Evolutionary conservation across 371 early-diverging fungal genomes (phyloP).

Genomic region (Syncephalis plumigaleata): DNA sequence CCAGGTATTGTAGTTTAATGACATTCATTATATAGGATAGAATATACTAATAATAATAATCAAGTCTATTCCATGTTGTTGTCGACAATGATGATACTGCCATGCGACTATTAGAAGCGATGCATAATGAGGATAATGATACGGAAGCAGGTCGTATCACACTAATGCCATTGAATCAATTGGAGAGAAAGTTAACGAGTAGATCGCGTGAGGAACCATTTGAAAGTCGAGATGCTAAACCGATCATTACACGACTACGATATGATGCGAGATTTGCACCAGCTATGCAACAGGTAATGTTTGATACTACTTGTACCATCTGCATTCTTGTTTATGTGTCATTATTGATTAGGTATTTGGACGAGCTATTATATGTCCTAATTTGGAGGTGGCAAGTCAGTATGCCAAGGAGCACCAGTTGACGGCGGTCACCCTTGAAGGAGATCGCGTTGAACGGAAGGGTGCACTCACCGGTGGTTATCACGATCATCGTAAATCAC

Average conservation of each 20-base stretch:
- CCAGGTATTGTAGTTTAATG: slow-evolving; percentile 19
- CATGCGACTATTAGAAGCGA: slow-evolving; percentile 44
- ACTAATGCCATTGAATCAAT: slow-evolving; percentile 91
- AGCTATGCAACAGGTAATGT: slow-evolving; percentile 53
- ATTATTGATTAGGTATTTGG: slow-evolving; percentile 52
- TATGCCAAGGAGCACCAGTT: slow-evolving; percentile 60
- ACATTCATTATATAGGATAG: not conserved
- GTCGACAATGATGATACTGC: slow-evolving; percentile 92
- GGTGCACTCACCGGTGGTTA: slow-evolving; percentile 92
- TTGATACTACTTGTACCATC: no score
- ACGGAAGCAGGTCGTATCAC: slow-evolving; percentile 72
- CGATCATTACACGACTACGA: slow-evolving; percentile 54
- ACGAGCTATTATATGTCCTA: slow-evolving; percentile 69
- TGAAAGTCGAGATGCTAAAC: slow-evolving; percentile 55
- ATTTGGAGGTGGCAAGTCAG: slow-evolving; percentile 64
- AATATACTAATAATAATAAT: slow-evolving; percentile 1
- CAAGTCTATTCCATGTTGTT: slow-evolving; percentile 92
- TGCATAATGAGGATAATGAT: slow-evolving; percentile 19
- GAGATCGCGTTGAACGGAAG: slow-evolving; percentile 82
- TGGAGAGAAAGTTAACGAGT: slow-evolving; percentile 17
- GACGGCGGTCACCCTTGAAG: slow-evolving; percentile 79
- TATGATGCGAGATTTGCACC: slow-evolving; percentile 42
- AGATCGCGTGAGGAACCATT: slow-evolving; percentile 35
- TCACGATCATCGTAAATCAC: slow-evolving; percentile 50
- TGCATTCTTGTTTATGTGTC: no score